Base-by-base conservation (phyloP, 306 rosid genomes). In the Morella rubra region DNA sequence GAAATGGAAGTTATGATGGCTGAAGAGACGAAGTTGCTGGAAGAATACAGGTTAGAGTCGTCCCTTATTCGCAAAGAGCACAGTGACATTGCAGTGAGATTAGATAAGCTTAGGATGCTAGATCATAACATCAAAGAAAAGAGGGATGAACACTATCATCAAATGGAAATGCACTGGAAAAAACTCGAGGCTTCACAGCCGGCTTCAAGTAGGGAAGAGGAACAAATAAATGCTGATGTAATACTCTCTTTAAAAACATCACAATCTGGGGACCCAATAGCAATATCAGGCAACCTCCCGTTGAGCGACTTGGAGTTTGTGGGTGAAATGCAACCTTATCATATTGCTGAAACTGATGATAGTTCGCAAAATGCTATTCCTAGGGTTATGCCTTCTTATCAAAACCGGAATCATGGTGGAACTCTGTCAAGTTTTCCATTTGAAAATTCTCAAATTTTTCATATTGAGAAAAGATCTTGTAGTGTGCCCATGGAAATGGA, bases 401-500 rank as follows among this genome's bases (percentile, higher is more conserved):
- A 75, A 71, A 73, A 77, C 73, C 80, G 44, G 80, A 77, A 19
- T 55, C 22, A 9, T 74, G 20, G 45, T 50, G 82, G 78, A 69
- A 73, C 19, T 4, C 5, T 60, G 46, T 61, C 60, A 3, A 67
- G 60, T 8, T 9, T 32, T 51, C 78, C 72, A 54, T 56, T 20
- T 52, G 59, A 15, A 44, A 69, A 53, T 80, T 58, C 41, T 70
- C 69, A 77, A 69, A 61, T 11, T 84, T 59, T 62, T 65, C 19
- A 46, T 16, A 14, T 75, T 77, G 69, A 51, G 49, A 77, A 44
- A 47, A 70, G 46, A 70, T 55, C 69, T 20, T 22, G 68, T 59
- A 80, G 71, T 73, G 44, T 77, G 41, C 82, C 80, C 44, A 46
- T 69, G 60, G 79, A 80, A 80, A 55, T 58, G 22, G 71, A 68